phyloP scores from a whole-genome alignment of 352 stramenopile genomes.

The Globisporangium mamillatum region DNA sequence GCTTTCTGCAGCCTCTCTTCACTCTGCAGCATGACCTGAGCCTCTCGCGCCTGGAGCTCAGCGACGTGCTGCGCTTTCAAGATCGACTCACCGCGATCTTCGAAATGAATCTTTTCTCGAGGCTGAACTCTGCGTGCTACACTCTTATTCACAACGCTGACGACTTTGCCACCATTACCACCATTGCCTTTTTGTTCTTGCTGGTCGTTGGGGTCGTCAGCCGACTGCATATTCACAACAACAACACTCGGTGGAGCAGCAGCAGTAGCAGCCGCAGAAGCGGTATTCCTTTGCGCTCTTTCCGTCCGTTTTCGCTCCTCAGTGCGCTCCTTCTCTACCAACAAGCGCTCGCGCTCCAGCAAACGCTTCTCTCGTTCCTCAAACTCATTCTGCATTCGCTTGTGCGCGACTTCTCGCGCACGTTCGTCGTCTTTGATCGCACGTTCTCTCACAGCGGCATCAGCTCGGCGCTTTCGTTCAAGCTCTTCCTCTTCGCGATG shows the following conservation, averaged over 20 bases:
- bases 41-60: slow-evolving; percentile 52
- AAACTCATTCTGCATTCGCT: slow-evolving; percentile 45
- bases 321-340: slow-evolving; percentile 44
- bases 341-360: slow-evolving; percentile 38
- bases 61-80: slow-evolving; percentile 50
- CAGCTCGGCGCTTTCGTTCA: slow-evolving; percentile 25
- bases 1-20: slow-evolving; percentile 54
- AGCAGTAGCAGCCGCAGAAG: slow-evolving; percentile 5
- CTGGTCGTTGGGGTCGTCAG: slow-evolving; percentile 37
- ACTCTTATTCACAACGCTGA: slow-evolving; percentile 19
- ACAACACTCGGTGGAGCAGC: slow-evolving; percentile 43
- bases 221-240: slow-evolving; percentile 48
- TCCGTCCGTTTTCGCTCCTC: slow-evolving; percentile 27
- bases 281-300: slow-evolving; percentile 5
- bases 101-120: slow-evolving; percentile 15
- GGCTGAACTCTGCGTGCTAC: slow-evolving; percentile 4
- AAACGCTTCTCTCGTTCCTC: slow-evolving; percentile 55
- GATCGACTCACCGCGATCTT: slow-evolving; percentile 27
- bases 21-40: slow-evolving; percentile 40
- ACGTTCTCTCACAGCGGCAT: slow-evolving; percentile 32
- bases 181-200: slow-evolving; percentile 19
- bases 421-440: slow-evolving; percentile 41
- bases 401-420: slow-evolving; percentile 28
- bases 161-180: slow-evolving; percentile 25
- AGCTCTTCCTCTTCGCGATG: slow-evolving; percentile 37